Evolutionary conservation across 352 stramenopile species (phyloP).

Genomic region (Thalassiosira hispida): DNA sequence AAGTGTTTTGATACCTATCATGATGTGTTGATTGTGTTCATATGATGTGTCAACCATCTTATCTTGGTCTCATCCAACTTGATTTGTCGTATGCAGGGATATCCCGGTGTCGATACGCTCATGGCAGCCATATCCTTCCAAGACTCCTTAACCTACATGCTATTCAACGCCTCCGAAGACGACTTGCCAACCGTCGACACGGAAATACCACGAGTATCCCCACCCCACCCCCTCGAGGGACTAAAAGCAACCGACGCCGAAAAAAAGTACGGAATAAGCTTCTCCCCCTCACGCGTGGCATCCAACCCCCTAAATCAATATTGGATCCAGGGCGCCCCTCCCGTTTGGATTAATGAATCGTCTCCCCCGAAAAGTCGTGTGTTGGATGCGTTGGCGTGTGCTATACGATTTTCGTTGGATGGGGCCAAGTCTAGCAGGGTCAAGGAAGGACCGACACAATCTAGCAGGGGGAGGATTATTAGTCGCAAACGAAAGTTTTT

Average conservation of each 20-base stretch:
- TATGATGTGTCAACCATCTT: background rate
- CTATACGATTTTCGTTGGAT: slow-evolving; percentile 72
- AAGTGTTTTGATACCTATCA: slow-evolving; percentile 23
- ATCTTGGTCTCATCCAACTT: background rate
- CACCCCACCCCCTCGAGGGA: background rate
- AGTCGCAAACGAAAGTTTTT: slow-evolving; percentile 23
- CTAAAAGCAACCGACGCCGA: slow-evolving; percentile 2
- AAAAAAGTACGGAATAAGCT: slow-evolving; percentile 33
- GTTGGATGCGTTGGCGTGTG: slow-evolving; percentile 76
- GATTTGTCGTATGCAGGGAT: slow-evolving; percentile 30
- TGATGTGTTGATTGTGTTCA: slow-evolving; percentile 4
- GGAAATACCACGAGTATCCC: slow-evolving; percentile 50
- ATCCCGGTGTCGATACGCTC: slow-evolving; percentile 53
- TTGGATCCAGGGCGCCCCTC: slow-evolving; percentile 78
- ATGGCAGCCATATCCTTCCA: slow-evolving; percentile 75
- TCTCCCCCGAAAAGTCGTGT: slow-evolving; percentile 63
- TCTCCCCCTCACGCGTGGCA: slow-evolving; percentile 54
- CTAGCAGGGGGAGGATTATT: background rate
- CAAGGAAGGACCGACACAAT: slow-evolving; percentile 29
- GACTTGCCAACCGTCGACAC: slow-evolving; percentile 68
- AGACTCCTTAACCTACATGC: slow-evolving; percentile 81
- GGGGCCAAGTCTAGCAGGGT: slow-evolving; percentile 67
- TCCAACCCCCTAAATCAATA: slow-evolving; percentile 79
- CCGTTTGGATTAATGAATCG: slow-evolving; percentile 74
- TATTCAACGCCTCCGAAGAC: slow-evolving; percentile 78